Conservation (phyloP, 257 asterid genomes). For the Nicotiana tomentosiformis region DNA sequence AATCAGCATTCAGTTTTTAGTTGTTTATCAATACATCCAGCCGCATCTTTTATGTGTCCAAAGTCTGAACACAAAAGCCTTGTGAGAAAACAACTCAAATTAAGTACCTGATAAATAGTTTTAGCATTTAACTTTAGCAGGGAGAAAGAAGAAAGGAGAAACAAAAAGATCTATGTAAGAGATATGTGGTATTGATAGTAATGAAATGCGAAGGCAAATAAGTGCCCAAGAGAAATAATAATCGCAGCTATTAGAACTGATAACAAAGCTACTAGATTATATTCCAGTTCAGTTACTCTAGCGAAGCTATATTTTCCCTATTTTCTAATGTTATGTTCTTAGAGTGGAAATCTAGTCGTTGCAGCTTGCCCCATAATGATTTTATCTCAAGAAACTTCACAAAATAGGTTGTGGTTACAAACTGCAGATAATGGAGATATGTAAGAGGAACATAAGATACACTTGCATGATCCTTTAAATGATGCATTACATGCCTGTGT, state of each 20-base stretch:
- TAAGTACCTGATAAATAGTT: constrained; percentile 4
- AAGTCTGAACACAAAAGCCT: neutral
- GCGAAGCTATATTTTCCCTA: neutral
- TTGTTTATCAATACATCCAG: neutral
- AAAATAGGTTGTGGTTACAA: neutral
- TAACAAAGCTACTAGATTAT: neutral
- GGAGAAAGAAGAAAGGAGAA: constrained; percentile 5
- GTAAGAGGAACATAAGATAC: neutral
- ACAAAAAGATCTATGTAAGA: neutral
- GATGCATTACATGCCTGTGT: neutral
- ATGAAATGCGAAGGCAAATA: neutral
- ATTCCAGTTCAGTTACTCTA: neutral
- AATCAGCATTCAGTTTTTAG: neutral
- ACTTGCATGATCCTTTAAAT: neutral
- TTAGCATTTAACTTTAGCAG: neutral
- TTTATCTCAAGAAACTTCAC: neutral
- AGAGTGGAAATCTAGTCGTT: neutral
- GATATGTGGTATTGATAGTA: neutral
- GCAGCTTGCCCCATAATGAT: neutral
- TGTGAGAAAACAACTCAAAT: neutral
- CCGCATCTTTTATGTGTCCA: neutral
- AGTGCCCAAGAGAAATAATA: neutral
- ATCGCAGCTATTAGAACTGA: neutral
- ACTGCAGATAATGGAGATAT: neutral
- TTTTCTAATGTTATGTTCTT: neutral